Percentiles rank a stretch among this genome's conserved stretches.
These are phyloP conservation scores for Herpetomonas samuelpessoai DNA, from an alignment of 208 protist species.

Conservation along the genomic window DNA sequence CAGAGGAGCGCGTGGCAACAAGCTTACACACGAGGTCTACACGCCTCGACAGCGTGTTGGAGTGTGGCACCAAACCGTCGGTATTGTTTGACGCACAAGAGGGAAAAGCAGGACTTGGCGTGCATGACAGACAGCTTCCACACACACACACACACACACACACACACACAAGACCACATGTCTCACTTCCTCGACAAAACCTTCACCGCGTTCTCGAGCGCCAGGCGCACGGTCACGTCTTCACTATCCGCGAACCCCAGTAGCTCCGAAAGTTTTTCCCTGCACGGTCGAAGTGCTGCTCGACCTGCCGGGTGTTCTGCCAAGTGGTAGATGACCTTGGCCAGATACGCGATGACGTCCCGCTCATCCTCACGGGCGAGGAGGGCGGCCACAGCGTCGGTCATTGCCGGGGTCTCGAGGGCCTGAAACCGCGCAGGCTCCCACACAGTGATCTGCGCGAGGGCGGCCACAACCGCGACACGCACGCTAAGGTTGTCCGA, in stretches of 20 bases:
- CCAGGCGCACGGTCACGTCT: constrained; percentile 26
- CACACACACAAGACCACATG: no score
- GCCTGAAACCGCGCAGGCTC: constrained; percentile 73
- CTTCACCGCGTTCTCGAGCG: constrained; percentile 14
- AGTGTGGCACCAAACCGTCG: no score
- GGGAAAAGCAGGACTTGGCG: no score
- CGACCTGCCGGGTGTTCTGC: constrained; percentile 65
- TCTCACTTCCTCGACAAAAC: no score
- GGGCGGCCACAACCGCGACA: constrained; percentile 49
- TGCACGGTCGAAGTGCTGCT: constrained; percentile 28
- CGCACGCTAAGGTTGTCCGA: constrained; percentile 67
- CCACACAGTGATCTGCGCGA: constrained; percentile 76
- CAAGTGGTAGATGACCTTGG: constrained; percentile 55
- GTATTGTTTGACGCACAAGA: no score
- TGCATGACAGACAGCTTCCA: no score
- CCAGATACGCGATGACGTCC: constrained; percentile 74
- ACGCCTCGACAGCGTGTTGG: no score
- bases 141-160: no score
- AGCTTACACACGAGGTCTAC: no score
- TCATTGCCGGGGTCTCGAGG: constrained; percentile 30
- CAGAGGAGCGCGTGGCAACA: no score
- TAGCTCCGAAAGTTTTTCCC: constrained; percentile 39
- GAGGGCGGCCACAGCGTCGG: constrained; percentile 25
- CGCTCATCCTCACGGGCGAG: constrained; percentile 69
- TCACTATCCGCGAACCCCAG: constrained; percentile 27